These are phyloP conservation scores for Cucumis cinereus DNA, from an alignment of 306 rosid genomes.

Conservation along the genomic window DNA sequence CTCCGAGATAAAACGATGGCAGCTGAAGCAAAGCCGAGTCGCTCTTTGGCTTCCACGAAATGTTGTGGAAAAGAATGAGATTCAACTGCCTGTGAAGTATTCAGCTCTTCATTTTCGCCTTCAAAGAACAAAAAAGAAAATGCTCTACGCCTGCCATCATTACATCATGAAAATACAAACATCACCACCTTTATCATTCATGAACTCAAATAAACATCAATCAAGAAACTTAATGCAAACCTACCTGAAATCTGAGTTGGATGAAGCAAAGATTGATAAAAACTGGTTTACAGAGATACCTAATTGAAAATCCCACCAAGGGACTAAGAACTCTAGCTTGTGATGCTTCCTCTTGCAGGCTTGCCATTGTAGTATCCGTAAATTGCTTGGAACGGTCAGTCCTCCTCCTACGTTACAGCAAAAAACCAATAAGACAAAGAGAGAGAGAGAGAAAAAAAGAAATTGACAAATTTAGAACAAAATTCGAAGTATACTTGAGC, in stretches of 20 bases:
- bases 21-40: slow-evolving; percentile 83
- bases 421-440: background rate
- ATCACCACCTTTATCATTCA: background rate
- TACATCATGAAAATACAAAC: slow-evolving; percentile 4
- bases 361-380: slow-evolving; percentile 79
- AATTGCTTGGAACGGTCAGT: slow-evolving; percentile 79
- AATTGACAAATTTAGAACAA: background rate
- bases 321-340: slow-evolving; percentile 78
- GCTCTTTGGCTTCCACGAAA: slow-evolving; percentile 55
- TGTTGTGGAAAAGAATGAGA: slow-evolving; percentile 90
- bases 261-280: slow-evolving; percentile 73
- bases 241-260: slow-evolving; percentile 84
- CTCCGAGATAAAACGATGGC: slow-evolving; percentile 58
- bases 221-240: background rate
- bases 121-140: slow-evolving; percentile 72
- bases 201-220: background rate
- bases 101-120: slow-evolving; percentile 82
- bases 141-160: slow-evolving; percentile 62
- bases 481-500: slow-evolving; percentile 43
- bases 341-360: slow-evolving; percentile 63
- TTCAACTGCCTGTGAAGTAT: slow-evolving; percentile 66
- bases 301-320: slow-evolving; percentile 98
- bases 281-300: slow-evolving; percentile 90
- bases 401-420: slow-evolving; percentile 69
- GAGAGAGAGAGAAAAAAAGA: slow-evolving; percentile 7